Evolutionary conservation across 2,329 filamentous ascomycete species (phyloP).

Genomic region (Verticillium alfalfae): DNA sequence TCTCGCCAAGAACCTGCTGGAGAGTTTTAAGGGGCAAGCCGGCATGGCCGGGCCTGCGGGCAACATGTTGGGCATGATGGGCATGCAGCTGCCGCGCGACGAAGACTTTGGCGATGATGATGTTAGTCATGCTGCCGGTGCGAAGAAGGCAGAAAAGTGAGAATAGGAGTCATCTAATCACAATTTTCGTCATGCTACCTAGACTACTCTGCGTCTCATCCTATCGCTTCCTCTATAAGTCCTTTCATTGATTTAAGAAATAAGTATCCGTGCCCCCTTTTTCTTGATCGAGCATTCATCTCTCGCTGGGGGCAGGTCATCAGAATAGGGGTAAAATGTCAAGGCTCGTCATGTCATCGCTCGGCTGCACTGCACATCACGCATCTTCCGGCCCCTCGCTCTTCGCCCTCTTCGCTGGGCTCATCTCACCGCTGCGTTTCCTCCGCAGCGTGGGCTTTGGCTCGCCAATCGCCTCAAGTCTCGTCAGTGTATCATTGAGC

Average conservation of each 20-base stretch:
- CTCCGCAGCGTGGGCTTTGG: slow-evolving; percentile 12
- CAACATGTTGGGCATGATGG: slow-evolving; percentile 84
- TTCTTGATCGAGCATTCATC: too few species aligned
- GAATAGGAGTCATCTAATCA: too few species aligned
- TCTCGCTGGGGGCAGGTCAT: neutral
- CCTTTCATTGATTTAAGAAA: neutral
- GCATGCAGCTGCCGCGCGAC: slow-evolving; percentile 73
- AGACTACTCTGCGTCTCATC: too few species aligned
- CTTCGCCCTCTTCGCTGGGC: slow-evolving; percentile 38
- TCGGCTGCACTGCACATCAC: neutral
- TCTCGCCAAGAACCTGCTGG: slow-evolving; percentile 81
- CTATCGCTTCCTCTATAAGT: neutral
- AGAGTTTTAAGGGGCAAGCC: slow-evolving; percentile 86
- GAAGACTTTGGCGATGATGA: slow-evolving; percentile 50
- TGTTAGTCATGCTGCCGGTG: neutral
- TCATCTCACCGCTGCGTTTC: slow-evolving; percentile 32
- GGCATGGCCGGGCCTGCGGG: slow-evolving; percentile 81
- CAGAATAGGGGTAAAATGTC: neutral
- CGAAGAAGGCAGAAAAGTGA: neutral
- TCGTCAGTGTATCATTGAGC: slow-evolving; percentile 39
- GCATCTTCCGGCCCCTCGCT: slow-evolving; percentile 9
- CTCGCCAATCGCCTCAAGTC: slow-evolving; percentile 35
- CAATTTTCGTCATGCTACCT: neutral
- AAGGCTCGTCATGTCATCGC: neutral
- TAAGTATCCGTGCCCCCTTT: too few species aligned